Evolutionary conservation across 345 rosid species (phyloP).

Genomic region (Capsella bursapastoris): DNA sequence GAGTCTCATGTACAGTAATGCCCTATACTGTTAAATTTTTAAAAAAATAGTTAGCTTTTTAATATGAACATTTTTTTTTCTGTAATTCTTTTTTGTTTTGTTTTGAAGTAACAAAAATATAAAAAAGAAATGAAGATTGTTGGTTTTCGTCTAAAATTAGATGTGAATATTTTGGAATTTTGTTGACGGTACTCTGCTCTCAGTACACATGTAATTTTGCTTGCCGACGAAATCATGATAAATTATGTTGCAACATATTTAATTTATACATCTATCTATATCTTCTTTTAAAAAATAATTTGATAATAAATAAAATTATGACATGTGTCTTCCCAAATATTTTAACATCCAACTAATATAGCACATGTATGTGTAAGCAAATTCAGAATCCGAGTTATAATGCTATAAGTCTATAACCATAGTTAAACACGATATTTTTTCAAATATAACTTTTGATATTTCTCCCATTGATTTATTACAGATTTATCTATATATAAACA

Average conservation of each 20-base stretch:
- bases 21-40: not conserved
- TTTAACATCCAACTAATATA: slow-evolving; percentile 16
- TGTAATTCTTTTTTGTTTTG: not conserved
- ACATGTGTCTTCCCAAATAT: slow-evolving; percentile 4
- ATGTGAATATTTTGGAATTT: not conserved
- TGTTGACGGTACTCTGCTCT: not conserved
- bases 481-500: not conserved
- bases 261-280: not conserved
- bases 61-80: not conserved
- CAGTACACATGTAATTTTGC: not conserved
- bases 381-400: not conserved
- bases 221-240: slow-evolving; percentile 5
- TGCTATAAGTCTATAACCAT: not conserved
- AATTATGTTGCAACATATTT: not conserved
- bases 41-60: not conserved
- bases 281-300: too few species aligned
- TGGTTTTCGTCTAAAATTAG: not conserved
- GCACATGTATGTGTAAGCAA: slow-evolving; percentile 5
- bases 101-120: not conserved
- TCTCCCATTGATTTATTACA: not conserved
- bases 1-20: not conserved
- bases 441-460: not conserved
- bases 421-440: not conserved
- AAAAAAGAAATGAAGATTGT: too few species aligned
- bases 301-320: not conserved